phyloP scores from a whole-genome alignment of 495 filamentous ascomycete species.

The Xylaria bambusicola region DNA sequence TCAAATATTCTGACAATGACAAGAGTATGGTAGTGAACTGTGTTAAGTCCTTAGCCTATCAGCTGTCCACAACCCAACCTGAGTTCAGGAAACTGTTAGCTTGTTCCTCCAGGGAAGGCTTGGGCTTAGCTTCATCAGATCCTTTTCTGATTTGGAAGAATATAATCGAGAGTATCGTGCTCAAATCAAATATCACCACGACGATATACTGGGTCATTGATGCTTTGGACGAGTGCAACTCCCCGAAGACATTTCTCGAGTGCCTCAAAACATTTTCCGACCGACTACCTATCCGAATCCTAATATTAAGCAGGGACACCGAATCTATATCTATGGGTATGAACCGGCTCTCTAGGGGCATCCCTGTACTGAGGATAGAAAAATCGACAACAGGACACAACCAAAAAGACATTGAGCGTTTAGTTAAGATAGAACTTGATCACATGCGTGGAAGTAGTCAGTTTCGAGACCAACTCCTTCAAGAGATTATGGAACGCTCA shows the following conservation, averaged over 20 bases:
- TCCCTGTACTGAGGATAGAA: conserved; percentile 16
- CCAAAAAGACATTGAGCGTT: conserved; percentile 26
- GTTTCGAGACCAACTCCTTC: neutral
- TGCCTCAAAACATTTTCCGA: conserved; percentile 14
- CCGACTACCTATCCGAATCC: conserved; percentile 21
- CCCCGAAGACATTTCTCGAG: conserved; percentile 20
- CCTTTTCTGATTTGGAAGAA: conserved; percentile 21
- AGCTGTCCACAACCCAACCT: conserved; percentile 26
- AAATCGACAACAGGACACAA: conserved; percentile 15
- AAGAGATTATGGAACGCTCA: conserved; percentile 5
- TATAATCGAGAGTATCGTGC: conserved; percentile 27
- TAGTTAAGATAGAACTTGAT: conserved; percentile 26
- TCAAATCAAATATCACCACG: conserved; percentile 20
- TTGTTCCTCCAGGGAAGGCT: neutral
- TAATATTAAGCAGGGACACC: conserved; percentile 25
- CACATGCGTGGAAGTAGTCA: neutral
- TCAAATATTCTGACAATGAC: conserved; percentile 26
- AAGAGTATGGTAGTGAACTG: conserved; percentile 24
- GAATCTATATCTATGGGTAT: conserved; percentile 22
- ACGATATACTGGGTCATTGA: conserved; percentile 42
- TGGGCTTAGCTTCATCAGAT: conserved; percentile 10
- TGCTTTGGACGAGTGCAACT: conserved; percentile 39
- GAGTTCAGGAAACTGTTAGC: neutral
- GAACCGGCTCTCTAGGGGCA: conserved; percentile 1
- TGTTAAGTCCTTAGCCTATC: conserved; percentile 36